phyloP scores from a whole-genome alignment of 352 stramenopile genomes.

The Globisporangium camurandrum region DNA sequence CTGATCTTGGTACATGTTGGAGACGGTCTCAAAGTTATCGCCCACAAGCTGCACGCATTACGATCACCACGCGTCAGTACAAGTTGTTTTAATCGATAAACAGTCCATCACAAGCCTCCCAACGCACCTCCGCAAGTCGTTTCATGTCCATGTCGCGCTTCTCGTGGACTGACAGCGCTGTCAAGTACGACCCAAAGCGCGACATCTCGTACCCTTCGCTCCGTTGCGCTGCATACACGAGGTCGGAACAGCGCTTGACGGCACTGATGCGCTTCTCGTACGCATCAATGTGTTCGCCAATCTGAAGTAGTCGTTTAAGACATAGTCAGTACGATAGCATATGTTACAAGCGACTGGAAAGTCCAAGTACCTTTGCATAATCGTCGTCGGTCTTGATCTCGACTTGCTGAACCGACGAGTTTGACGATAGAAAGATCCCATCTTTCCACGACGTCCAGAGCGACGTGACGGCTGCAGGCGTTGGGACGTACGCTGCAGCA shows the following conservation, averaged over 20 bases:
- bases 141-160: constrained; percentile 74
- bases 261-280: constrained; percentile 81
- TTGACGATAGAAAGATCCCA: constrained; percentile 53
- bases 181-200: constrained; percentile 78
- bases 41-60: constrained; percentile 36
- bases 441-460: constrained; percentile 83
- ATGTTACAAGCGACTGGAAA: too few relatives aligned
- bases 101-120: not conserved
- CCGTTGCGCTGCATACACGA: constrained; percentile 73
- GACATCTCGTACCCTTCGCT: constrained; percentile 84
- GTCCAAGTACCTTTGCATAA: constrained; percentile 59
- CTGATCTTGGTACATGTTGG: constrained; percentile 84
- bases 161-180: constrained; percentile 63
- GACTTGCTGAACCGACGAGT: constrained; percentile 73
- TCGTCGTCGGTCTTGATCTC: constrained; percentile 85
- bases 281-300: constrained; percentile 80
- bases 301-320: constrained; percentile 29
- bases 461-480: constrained; percentile 59
- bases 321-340: not conserved
- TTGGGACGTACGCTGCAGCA: constrained; percentile 71
- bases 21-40: constrained; percentile 81
- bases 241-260: constrained; percentile 73
- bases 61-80: not conserved
- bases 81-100: not conserved
- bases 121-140: constrained; percentile 47